Conservation (phyloP, 768 basidiomycete species). For the Roridomyces roridus region DNA sequence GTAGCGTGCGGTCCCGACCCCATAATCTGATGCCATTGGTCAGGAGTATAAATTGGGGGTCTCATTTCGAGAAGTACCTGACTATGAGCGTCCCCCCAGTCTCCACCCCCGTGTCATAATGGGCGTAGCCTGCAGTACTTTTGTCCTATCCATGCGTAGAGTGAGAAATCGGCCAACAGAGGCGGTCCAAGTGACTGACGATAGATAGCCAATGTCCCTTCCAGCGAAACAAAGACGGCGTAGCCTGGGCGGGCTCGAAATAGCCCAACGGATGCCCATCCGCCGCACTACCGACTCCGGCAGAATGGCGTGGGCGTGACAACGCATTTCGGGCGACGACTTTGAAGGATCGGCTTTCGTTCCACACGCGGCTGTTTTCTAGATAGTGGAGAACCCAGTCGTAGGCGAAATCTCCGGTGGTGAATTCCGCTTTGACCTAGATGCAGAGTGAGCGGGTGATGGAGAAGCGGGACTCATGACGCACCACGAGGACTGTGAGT, state of each 20-base stretch:
- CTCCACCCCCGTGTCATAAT: conserved; percentile 23
- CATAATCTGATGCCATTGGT: neutral
- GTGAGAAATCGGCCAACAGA: neutral
- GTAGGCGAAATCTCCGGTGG: conserved; percentile 19
- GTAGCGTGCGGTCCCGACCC: conserved; percentile 13
- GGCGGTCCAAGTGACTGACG: neutral
- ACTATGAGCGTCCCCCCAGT: conserved; percentile 14
- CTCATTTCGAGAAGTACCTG: neutral
- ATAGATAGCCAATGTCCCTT: conserved; percentile 20
- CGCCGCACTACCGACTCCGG: neutral
- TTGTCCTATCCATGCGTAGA: conserved; percentile 9
- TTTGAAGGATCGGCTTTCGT: conserved; percentile 22
- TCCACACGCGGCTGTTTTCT: conserved; percentile 21
- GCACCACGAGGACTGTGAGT: no score
- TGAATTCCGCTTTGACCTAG: conserved; percentile 16
- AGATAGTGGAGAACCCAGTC: conserved; percentile 21
- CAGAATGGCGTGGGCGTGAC: conserved; percentile 1
- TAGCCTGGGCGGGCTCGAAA: conserved; percentile 13
- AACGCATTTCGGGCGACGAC: conserved; percentile 17
- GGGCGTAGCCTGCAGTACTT: conserved; percentile 9
- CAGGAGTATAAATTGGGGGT: no score
- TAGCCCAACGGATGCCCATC: conserved; percentile 16
- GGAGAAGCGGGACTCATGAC: no score
- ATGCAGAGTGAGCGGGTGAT: no score
- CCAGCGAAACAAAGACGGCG: conserved; percentile 13